Base-by-base conservation (phyloP, 176 grass and related monocot species). In the Phyllostachys edulis region DNA sequence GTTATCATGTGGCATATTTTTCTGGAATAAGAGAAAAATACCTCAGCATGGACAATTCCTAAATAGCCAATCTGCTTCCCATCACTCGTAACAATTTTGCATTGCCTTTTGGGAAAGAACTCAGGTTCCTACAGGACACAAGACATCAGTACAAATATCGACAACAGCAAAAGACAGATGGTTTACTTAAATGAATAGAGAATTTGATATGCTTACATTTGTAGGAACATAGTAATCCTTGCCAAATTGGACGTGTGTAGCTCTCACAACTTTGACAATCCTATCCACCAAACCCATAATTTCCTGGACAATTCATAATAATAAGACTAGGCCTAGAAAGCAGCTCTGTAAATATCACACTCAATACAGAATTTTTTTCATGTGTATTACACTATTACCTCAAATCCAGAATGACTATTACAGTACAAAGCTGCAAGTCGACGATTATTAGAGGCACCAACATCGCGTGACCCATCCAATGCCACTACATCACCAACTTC, bases 211-310 rank as follows among this genome's bases (percentile, higher is more conserved):
- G 56, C 93, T 84, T 94, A 99, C 93, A 77, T 86, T 50, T 61
- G 97, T 92, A 78, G 88, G 88, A 41, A 84, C 71, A 65, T 93
- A 84, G 84, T 90, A 94, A 54, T 87, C 86, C 67, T 88, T 39
- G 20, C 80, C 75, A 81, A 99, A 73, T 10, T 88, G 76, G 26
- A 94, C 26, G 83, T 82, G 81, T 0, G 88, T 79, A 68, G 85
- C 85, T 80, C 86, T 89, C 67, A 88, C 91, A 46, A 92, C 66
- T 94, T 92, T 94, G 50, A 99, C 83, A 47, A 99, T 93, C 82
- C 93, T 96, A 78, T 99, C 97, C 37, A 95, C 93, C 78, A 99
- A 88, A 55, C 93, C 97, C 75, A 96, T 82, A 71, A 99, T 96
- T 91, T 96, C 96, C 96, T 99, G 81, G 36, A 87, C 12, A 92